A percentile compares a stretch with the other conserved stretches of the same genome.
These are phyloP conservation scores for Arthrobotrys conoides DNA, from an alignment of 2,329 filamentous ascomycete genomes.

Conservation along the genomic window DNA sequence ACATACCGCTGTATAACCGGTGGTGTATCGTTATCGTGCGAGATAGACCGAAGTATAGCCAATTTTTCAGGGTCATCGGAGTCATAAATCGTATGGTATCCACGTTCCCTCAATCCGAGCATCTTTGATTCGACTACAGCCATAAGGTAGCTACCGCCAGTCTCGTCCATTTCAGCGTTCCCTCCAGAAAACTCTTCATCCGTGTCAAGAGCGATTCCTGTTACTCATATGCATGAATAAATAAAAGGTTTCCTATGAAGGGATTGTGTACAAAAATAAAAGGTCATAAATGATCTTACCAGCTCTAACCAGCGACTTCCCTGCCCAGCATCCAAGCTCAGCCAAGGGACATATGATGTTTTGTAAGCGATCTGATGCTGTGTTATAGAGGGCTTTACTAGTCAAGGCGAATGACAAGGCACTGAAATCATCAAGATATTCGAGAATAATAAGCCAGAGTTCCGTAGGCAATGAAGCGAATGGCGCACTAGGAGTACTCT, in stretches of 20 bases:
- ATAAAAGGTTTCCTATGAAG: background rate
- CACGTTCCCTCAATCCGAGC: constrained; percentile 22
- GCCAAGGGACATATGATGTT: constrained; percentile 39
- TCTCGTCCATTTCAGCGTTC: constrained; percentile 7
- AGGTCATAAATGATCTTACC: background rate
- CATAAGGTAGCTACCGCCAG: constrained; percentile 1
- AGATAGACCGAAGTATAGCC: constrained; percentile 14
- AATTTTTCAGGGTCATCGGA: constrained; percentile 31
- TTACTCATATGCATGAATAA: background rate
- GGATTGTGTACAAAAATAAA: background rate
- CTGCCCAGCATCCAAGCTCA: constrained; percentile 47
- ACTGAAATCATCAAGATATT: constrained; percentile 34
- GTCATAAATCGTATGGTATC: constrained; percentile 50
- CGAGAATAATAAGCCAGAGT: constrained; percentile 27
- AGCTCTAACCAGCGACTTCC: constrained; percentile 32
- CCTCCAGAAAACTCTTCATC: background rate
- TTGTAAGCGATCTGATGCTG: constrained; percentile 4
- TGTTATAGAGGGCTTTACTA: constrained; percentile 15
- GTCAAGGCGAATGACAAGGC: constrained; percentile 22
- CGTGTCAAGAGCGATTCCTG: constrained; percentile 21
- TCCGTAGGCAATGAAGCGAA: constrained; percentile 25
- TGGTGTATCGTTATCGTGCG: background rate
- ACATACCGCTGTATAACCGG: constrained; percentile 15
- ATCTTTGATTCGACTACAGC: constrained; percentile 22
- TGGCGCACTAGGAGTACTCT: background rate